phyloP scores from a whole-genome alignment of 805 yeast species.

The Starmerella asiatica region DNA sequence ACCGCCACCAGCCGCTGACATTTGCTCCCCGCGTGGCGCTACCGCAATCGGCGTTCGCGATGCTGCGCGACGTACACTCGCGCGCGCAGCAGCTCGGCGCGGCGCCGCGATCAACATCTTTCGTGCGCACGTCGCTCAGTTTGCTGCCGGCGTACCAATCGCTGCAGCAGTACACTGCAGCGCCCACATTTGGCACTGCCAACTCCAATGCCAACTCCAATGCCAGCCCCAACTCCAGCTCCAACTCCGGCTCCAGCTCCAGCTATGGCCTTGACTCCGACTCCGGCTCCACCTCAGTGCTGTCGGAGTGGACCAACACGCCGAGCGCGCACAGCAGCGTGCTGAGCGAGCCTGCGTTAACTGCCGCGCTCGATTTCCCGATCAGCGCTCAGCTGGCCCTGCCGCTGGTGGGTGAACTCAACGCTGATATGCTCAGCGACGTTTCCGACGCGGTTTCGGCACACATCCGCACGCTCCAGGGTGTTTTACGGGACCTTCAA shows the following conservation, averaged over 20 bases:
- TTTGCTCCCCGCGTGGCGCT: neutral
- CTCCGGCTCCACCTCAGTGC: neutral
- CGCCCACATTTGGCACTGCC: neutral
- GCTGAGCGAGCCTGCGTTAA: neutral
- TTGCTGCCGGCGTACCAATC: neutral
- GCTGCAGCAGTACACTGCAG: neutral
- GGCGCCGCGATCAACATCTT: neutral
- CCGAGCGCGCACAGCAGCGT: neutral
- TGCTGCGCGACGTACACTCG: neutral
- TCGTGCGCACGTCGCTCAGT: neutral
- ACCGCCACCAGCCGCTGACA: neutral
- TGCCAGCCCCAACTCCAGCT: neutral
- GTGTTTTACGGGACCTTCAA: slow-evolving; percentile 33
- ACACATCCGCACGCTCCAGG: slow-evolving; percentile 27
- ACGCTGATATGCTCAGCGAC: slow-evolving; percentile 33
- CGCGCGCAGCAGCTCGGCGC: neutral
- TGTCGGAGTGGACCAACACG: no score
- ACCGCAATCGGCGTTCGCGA: neutral
- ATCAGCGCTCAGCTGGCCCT: slow-evolving; percentile 31
- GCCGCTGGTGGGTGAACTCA: slow-evolving; percentile 33
- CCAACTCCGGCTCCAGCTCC: neutral
- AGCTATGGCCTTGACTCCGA: neutral
- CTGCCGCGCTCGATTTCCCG: slow-evolving; percentile 39
- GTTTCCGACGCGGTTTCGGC: slow-evolving; percentile 28
- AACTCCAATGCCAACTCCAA: neutral